phyloP scores from a whole-genome alignment of 78 protist species.

The Dictyostelium capitatum region DNA sequence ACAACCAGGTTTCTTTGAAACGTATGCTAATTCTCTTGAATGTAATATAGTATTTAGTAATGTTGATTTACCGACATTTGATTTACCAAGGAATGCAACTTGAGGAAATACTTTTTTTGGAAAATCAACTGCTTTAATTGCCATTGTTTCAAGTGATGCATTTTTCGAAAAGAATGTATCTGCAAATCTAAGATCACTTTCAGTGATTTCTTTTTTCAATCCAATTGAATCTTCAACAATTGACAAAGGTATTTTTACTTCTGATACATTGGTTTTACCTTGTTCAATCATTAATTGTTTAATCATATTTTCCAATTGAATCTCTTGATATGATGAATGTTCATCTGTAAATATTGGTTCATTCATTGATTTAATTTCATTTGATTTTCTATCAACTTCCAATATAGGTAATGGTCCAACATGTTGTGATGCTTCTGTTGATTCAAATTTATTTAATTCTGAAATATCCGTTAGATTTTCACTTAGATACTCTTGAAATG shows the following conservation, averaged over 20 bases:
- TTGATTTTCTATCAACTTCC: neutral
- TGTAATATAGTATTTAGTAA: conserved; percentile 42
- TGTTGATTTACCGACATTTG: conserved; percentile 82
- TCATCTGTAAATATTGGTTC: conserved; percentile 38
- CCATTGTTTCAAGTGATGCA: conserved; percentile 43
- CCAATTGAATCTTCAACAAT: neutral
- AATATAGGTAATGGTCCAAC: neutral
- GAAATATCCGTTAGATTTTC: neutral
- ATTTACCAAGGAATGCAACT: conserved; percentile 71
- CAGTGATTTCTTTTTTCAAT: neutral
- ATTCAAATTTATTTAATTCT: neutral
- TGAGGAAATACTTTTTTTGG: conserved; percentile 54
- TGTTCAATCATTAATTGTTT: conserved; percentile 48
- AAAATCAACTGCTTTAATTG: conserved; percentile 57
- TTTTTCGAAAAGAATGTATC: conserved; percentile 28
- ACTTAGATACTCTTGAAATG: neutral
- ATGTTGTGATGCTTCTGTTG: neutral
- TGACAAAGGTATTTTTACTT: conserved; percentile 14
- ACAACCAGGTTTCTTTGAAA: conserved; percentile 67
- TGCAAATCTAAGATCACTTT: conserved; percentile 38
- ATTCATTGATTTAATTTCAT: neutral
- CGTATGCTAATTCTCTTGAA: conserved; percentile 22
- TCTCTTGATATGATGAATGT: neutral
- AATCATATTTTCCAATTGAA: conserved; percentile 25
- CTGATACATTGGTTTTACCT: conserved; percentile 2